Evolutionary conservation across 805 yeast genomes (phyloP).

Genomic region (Starmerella bombi): DNA sequence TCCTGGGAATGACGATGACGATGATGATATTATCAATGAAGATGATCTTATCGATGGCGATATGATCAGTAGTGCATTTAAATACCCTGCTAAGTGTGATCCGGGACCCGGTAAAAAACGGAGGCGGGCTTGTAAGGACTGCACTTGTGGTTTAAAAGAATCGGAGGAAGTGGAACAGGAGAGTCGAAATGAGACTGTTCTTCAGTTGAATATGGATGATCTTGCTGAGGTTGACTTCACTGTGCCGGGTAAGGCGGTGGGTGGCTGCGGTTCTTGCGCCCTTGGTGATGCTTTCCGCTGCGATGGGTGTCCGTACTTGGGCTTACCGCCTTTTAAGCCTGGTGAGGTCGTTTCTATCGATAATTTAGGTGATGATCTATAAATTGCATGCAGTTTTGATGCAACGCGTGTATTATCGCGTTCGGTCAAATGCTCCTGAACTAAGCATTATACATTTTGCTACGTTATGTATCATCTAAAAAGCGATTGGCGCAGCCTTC

Average conservation of each 20-base stretch:
- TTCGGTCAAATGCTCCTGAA: too few species aligned
- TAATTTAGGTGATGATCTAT: slow-evolving; percentile 26
- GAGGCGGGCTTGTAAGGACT: slow-evolving; percentile 93
- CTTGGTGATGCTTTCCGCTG: slow-evolving; percentile 97
- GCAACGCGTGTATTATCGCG: too few species aligned
- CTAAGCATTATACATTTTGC: too few species aligned
- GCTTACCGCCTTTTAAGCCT: slow-evolving; percentile 95
- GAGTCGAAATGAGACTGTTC: slow-evolving; percentile 36
- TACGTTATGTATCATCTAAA: too few species aligned
- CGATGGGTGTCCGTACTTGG: slow-evolving; percentile 94
- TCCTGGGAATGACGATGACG: slow-evolving; percentile 28
- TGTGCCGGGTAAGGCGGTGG: slow-evolving; percentile 80
- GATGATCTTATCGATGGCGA: slow-evolving; percentile 38
- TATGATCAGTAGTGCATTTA: slow-evolving; percentile 28
- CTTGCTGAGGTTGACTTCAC: slow-evolving; percentile 89
- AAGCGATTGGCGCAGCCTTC: too few species aligned
- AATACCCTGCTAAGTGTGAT: slow-evolving; percentile 49
- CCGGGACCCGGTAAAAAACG: slow-evolving; percentile 40
- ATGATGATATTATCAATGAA: slow-evolving; percentile 44
- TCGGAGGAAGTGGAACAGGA: slow-evolving; percentile 41
- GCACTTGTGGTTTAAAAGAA: slow-evolving; percentile 94
- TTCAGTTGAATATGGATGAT: slow-evolving; percentile 51
- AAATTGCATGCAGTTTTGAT: too few species aligned
- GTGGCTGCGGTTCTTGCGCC: slow-evolving; percentile 95
- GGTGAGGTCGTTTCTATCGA: slow-evolving; percentile 78